A percentile compares a stretch with the other conserved stretches of the same genome.
phyloP scores from a whole-genome alignment of 2,329 filamentous ascomycete genomes.

The Pseudocercospora pini-densiflorae region DNA sequence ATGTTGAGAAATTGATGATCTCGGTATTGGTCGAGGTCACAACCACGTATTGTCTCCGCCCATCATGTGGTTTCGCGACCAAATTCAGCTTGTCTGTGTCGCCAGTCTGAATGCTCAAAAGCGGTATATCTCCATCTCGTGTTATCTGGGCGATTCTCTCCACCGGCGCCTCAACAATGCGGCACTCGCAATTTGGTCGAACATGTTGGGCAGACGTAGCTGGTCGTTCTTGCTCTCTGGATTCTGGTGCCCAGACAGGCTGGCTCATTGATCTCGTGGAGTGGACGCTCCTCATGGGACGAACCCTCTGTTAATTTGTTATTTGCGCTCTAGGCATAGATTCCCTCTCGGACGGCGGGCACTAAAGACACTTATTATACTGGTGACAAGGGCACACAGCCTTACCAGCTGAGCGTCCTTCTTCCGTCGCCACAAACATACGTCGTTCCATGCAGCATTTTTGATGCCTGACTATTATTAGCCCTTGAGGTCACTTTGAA shows the following conservation, averaged over 20 bases:
- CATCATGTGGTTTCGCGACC: slow-evolving; percentile 14
- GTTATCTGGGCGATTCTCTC: slow-evolving; percentile 12
- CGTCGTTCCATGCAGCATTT: slow-evolving; percentile 1
- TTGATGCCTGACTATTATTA: slow-evolving; percentile 3
- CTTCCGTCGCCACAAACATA: not conserved
- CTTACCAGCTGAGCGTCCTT: not conserved
- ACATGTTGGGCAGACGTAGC: slow-evolving; percentile 17
- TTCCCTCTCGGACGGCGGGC: too few relatives aligned
- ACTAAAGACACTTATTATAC: not conserved
- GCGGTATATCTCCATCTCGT: slow-evolving; percentile 7
- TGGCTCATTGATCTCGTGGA: not conserved
- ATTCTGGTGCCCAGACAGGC: not conserved
- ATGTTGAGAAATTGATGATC: slow-evolving; percentile 12
- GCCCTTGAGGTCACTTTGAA: not conserved
- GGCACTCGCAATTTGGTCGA: slow-evolving; percentile 23
- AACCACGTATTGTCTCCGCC: slow-evolving; percentile 17
- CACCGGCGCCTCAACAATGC: slow-evolving; percentile 16
- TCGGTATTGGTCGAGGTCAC: slow-evolving; percentile 4
- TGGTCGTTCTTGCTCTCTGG: not conserved
- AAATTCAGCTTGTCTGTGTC: slow-evolving; percentile 22
- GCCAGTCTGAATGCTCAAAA: slow-evolving; percentile 20
- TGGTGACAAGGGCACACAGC: not conserved
- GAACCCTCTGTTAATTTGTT: not conserved
- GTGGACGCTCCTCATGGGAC: not conserved
- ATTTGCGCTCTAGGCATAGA: not conserved